Base-by-base conservation (phyloP, 345 rosid species). In the Hibiscus mutabilis region DNA sequence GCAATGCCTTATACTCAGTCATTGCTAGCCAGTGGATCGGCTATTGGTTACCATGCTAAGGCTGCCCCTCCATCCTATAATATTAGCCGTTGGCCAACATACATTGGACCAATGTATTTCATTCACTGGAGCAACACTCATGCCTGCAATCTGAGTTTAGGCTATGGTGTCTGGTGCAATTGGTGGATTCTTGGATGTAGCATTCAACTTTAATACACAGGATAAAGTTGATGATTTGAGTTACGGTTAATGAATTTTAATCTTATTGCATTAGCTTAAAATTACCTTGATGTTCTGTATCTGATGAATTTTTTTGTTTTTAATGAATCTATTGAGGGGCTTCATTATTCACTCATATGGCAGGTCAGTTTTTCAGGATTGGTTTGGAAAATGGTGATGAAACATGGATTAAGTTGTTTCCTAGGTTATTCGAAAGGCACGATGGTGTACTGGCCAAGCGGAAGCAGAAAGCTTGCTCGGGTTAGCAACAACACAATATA, bases 81-180 rank as follows among this genome's bases (percentile, higher is more conserved):
- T 25, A 62, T 18, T 13, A 18, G 49, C 15, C 1, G 6, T 18
- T n/a, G 29, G n/a, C n/a, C 10, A 42, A 22, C 52, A 12, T 16
- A 16, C 25, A 3, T 4, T 10, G 6, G 47, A 35, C 46, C 66
- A 64, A 21, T 11, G 8, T 5, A 10, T 21, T 44, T 40, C 68
- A 64, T 64, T 40, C 2, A 15, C 15, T 42, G 14, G 35, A 65
- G 14, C 16, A 42, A n/a, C n/a, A 22, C 25, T 8, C 25, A 53
- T 53, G 13, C 58, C 58, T 6, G 19, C 69, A 65, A 21, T 24
- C 19, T 22, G 33, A 22, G 6, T 65, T 42, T 12, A 93, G 98
- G 96, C 96, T 47, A 88, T 91, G 94, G 96, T 91, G 69, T 93
- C 98, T 69, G 98, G 98, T 25, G 98, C 94, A 9, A 85, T 93